These are phyloP conservation scores for Babesia bigemina DNA, from an alignment of 169 alveolate species.

Conservation along the genomic window DNA sequence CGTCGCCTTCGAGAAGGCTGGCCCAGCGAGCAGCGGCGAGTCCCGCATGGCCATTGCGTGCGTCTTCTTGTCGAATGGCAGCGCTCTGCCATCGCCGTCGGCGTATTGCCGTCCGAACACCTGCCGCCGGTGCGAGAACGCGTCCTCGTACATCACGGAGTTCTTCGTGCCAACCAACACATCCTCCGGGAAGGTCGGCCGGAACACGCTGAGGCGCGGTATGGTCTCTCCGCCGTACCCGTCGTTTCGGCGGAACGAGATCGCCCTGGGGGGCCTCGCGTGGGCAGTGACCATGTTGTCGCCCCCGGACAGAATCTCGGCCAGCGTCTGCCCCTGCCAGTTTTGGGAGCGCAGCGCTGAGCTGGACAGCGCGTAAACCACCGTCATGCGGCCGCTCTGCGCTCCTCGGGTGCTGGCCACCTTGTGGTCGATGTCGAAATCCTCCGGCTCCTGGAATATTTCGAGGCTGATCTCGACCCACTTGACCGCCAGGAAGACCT, in stretches of 20 bases:
- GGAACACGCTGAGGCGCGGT: constrained; percentile 24
- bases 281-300: constrained; percentile 20
- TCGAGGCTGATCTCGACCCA: constrained; percentile 48
- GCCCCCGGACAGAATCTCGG: constrained; percentile 17
- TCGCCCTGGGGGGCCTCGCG: not conserved
- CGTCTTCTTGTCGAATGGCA: not conserved
- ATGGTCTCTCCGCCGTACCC: not conserved
- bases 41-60: not conserved
- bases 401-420: not conserved
- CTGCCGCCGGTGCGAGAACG: constrained; percentile 27
- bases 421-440: constrained; percentile 36
- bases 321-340: constrained; percentile 22
- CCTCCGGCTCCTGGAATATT: constrained; percentile 32
- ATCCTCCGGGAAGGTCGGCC: constrained; percentile 36
- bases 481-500: constrained; percentile 21
- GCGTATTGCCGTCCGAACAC: constrained; percentile 1
- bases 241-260: not conserved
- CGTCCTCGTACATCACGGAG: constrained; percentile 22
- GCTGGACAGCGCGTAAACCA: constrained; percentile 8
- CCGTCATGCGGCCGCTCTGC: constrained; percentile 9
- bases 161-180: constrained; percentile 8
- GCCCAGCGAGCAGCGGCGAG: not conserved
- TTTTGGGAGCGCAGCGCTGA: not conserved
- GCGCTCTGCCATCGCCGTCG: not conserved
- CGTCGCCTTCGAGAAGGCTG: not conserved